Percentiles rank a stretch among this genome's conserved stretches.
Evolutionary conservation across 2,329 filamentous ascomycete genomes (phyloP).

Genomic region (Fusarium denticulatum): DNA sequence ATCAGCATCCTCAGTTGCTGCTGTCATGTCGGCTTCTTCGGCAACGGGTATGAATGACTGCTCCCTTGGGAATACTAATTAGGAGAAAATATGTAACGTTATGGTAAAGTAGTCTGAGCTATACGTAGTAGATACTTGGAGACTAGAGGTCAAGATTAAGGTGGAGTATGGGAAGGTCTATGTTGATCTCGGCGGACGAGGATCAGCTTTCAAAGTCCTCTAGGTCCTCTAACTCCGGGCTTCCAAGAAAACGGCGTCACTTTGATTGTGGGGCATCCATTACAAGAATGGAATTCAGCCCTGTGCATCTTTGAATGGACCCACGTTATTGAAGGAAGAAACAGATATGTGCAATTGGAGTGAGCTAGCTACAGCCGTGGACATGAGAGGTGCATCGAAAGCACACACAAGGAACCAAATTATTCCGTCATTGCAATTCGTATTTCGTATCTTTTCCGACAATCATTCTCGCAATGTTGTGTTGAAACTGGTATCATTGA

Average conservation of each 20-base stretch:
- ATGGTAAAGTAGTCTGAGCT: neutral
- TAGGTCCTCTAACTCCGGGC: conserved; percentile 12
- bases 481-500: neutral
- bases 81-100: neutral
- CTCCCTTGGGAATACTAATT: neutral
- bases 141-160: neutral
- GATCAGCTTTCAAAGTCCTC: neutral
- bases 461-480: neutral
- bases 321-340: neutral
- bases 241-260: conserved; percentile 10
- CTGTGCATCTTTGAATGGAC: conserved; percentile 6
- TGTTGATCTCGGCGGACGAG: neutral
- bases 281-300: conserved; percentile 20
- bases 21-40: conserved; percentile 14
- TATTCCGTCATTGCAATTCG: neutral
- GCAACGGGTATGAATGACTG: neutral
- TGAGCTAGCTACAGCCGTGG: neutral
- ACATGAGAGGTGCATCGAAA: neutral
- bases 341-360: neutral
- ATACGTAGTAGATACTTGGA: neutral
- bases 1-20: neutral
- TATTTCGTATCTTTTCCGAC: neutral
- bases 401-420: neutral
- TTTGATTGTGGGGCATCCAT: neutral
- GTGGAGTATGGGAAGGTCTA: neutral